Evolutionary conservation across 176 grass and related monocot genomes (phyloP).

Genomic region (Eragrostis nindensis): DNA sequence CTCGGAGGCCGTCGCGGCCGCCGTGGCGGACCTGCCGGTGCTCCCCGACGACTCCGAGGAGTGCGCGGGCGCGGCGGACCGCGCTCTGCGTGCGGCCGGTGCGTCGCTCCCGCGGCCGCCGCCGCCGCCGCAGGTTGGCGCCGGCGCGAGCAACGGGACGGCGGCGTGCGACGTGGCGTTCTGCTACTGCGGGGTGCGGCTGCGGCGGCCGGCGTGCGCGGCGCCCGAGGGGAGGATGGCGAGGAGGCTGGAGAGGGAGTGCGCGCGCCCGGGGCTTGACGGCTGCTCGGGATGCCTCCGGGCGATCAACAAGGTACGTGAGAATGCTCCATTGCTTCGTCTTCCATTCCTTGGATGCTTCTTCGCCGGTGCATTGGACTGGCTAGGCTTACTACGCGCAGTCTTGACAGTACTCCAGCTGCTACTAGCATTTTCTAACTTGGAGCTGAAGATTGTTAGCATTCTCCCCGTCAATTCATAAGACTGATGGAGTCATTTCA

Average conservation of each 20-base stretch:
- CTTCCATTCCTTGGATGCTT: not conserved
- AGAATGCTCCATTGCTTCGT: not conserved
- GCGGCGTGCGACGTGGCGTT: conserved; percentile 60
- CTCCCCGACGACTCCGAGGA: conserved; percentile 76
- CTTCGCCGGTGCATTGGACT: not conserved
- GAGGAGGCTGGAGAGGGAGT: conserved; percentile 59
- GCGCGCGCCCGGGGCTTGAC: conserved; percentile 51
- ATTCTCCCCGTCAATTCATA: too few relatives aligned
- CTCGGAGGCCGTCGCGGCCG: conserved; percentile 1
- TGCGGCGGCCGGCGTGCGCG: conserved; percentile 61
- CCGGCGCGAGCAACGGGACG: conserved; percentile 38
- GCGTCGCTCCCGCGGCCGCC: conserved; percentile 42
- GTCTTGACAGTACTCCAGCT: not conserved
- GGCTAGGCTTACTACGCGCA: not conserved
- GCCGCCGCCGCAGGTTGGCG: conserved; percentile 16
- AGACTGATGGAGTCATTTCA: too few relatives aligned
- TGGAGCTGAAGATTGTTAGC: too few relatives aligned
- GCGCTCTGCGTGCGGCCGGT: conserved; percentile 62
- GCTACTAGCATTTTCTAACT: not conserved
- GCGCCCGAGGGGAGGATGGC: conserved; percentile 48
- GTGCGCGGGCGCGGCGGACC: conserved; percentile 61
- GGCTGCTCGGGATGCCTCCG: conserved; percentile 74
- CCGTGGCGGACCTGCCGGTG: conserved; percentile 56
- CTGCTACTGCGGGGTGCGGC: conserved; percentile 73
- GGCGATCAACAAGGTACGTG: conserved; percentile 81